Evolutionary conservation across 768 basidiomycete species (phyloP).

Genomic region (Pleurotus pulmonarius): DNA sequence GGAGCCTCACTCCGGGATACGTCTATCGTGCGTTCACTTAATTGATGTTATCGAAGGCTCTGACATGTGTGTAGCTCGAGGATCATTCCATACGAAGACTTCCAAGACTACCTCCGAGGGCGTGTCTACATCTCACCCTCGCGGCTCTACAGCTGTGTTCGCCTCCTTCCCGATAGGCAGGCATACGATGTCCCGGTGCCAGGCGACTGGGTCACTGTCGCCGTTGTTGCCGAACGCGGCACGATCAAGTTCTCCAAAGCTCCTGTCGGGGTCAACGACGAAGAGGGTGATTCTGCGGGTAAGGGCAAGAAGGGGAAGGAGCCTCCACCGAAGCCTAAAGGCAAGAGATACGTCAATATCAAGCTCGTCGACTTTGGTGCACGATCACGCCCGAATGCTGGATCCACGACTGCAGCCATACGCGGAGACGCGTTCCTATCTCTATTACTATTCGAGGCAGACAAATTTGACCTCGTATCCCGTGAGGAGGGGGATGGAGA

Average conservation of each 20-base stretch:
- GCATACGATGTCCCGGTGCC: slow-evolving; percentile 89
- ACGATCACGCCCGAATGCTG: slow-evolving; percentile 48
- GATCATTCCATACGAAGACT: slow-evolving; percentile 63
- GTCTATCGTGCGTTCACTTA: slow-evolving; percentile 61
- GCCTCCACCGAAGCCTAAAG: slow-evolving; percentile 36
- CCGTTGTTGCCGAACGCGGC: slow-evolving; percentile 90
- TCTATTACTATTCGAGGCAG: slow-evolving; percentile 86
- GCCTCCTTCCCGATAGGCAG: slow-evolving; percentile 71
- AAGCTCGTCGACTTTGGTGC: slow-evolving; percentile 82
- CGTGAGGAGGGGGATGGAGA: slow-evolving; percentile 39
- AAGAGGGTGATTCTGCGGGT: slow-evolving; percentile 30
- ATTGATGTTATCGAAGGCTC: background rate
- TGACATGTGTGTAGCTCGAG: slow-evolving; percentile 55
- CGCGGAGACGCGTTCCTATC: slow-evolving; percentile 83
- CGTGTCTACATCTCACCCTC: slow-evolving; percentile 90
- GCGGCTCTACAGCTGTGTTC: slow-evolving; percentile 80
- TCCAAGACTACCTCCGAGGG: slow-evolving; percentile 77
- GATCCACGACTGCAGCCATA: slow-evolving; percentile 42
- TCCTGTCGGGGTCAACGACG: slow-evolving; percentile 51
- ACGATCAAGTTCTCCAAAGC: slow-evolving; percentile 70
- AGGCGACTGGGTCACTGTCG: slow-evolving; percentile 95
- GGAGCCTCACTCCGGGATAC: slow-evolving; percentile 91
- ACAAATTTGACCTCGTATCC: slow-evolving; percentile 56
- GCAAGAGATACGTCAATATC: slow-evolving; percentile 83
- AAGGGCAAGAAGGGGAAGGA: slow-evolving; percentile 30